Conservation (phyloP, 192 early-diverging fungal genomes). For the Pilaira anomala region DNA sequence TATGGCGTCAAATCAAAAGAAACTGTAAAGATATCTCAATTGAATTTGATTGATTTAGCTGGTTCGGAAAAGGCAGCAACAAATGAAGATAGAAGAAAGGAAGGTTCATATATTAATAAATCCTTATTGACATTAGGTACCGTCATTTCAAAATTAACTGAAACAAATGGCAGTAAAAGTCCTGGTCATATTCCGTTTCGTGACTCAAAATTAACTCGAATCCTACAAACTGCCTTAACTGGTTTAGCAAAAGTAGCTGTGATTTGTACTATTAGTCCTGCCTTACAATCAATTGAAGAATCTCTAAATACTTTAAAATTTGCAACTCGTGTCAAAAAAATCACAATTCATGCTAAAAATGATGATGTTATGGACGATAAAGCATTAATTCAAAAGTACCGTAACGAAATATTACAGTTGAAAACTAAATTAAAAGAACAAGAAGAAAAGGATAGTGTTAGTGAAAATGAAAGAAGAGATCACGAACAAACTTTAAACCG, state of each 20-base stretch:
- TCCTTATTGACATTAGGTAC: conserved; percentile 81
- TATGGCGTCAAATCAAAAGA: conserved; percentile 6
- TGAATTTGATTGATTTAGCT: conserved; percentile 88
- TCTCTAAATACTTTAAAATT: conserved; percentile 93
- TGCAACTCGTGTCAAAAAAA: conserved; percentile 87
- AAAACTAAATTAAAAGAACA: conserved; percentile 59
- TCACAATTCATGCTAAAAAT: conserved; percentile 75
- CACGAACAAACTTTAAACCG: conserved; percentile 56
- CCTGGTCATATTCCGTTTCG: conserved; percentile 89
- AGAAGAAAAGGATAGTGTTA: conserved; percentile 45
- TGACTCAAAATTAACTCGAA: conserved; percentile 94
- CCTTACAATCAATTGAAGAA: conserved; percentile 77
- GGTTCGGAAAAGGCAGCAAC: conserved; percentile 16
- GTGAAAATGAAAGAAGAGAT: conserved; percentile 32
- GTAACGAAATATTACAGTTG: conserved; percentile 75
- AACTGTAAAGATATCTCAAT: conserved; percentile 40
- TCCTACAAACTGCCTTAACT: conserved; percentile 87
- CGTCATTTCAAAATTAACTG: conserved; percentile 89
- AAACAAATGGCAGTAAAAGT: conserved; percentile 48
- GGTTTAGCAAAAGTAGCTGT: conserved; percentile 89
- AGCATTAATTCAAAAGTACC: conserved; percentile 80
- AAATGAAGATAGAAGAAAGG: conserved; percentile 16
- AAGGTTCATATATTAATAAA: conserved; percentile 15
- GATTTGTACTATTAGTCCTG: conserved; percentile 89
- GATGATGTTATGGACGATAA: conserved; percentile 83